These are phyloP conservation scores for Glaciozyma martinii DNA, from an alignment of 768 basidiomycete genomes.

Conservation along the genomic window DNA sequence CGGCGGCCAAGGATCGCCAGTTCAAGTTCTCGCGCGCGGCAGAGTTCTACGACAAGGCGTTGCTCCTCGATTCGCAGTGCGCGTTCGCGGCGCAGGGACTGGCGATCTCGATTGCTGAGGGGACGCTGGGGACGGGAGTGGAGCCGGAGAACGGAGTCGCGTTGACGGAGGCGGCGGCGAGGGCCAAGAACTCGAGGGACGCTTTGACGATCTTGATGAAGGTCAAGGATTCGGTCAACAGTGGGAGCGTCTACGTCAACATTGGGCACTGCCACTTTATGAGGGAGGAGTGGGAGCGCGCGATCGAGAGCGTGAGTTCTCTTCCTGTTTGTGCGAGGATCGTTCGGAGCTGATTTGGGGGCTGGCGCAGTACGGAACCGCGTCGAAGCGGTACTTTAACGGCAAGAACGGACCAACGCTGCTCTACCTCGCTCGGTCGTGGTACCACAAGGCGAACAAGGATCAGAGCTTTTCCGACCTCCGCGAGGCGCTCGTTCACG, in stretches of 20 bases:
- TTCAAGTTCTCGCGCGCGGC: constrained; percentile 70
- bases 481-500: constrained; percentile 73
- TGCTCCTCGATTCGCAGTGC: constrained; percentile 72
- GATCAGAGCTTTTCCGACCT: constrained; percentile 75
- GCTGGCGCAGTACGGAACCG: constrained; percentile 71
- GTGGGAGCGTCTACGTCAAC: constrained; percentile 83
- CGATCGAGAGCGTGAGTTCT: constrained; percentile 75
- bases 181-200: constrained; percentile 65
- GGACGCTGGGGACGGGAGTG: constrained; percentile 56
- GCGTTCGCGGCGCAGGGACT: constrained; percentile 91
- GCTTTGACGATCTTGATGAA: constrained; percentile 84
- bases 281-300: constrained; percentile 86
- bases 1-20: constrained; percentile 58
- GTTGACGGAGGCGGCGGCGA: constrained; percentile 56
- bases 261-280: constrained; percentile 93
- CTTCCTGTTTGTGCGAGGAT: background rate
- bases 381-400: constrained; percentile 65
- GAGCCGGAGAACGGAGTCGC: constrained; percentile 15
- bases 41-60: constrained; percentile 86
- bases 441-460: constrained; percentile 88
- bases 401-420: constrained; percentile 66
- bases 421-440: constrained; percentile 78
- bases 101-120: constrained; percentile 88
- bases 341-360: background rate
- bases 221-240: constrained; percentile 72